A percentile compares a stretch with the other conserved stretches of the same genome.
Conservation (phyloP, 2,329 filamentous ascomycete species). For the Pyrenophora graminea region DNA sequence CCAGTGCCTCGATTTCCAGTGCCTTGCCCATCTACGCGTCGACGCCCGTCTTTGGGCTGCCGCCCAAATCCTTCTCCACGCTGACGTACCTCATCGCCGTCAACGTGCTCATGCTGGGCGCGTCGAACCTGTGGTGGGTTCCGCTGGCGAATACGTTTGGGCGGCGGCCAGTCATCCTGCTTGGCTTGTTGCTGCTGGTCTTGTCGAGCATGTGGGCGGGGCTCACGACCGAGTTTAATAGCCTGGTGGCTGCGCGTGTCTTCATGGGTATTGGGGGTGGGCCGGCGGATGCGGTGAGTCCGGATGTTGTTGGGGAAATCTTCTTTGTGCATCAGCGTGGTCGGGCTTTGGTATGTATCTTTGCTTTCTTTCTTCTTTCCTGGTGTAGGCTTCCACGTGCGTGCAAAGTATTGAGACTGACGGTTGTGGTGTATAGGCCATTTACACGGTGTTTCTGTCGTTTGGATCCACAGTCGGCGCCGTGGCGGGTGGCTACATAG, state of each 20-base stretch:
- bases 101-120: slow-evolving; percentile 47
- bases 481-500: slow-evolving; percentile 50
- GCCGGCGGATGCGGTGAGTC: slow-evolving; percentile 47
- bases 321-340: slow-evolving; percentile 51
- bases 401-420: neutral
- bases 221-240: slow-evolving; percentile 41
- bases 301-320: slow-evolving; percentile 48
- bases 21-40: slow-evolving; percentile 43
- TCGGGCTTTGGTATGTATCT: slow-evolving; percentile 42
- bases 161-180: slow-evolving; percentile 45
- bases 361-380: too few relatives aligned
- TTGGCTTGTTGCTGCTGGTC: slow-evolving; percentile 40
- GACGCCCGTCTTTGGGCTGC: slow-evolving; percentile 37
- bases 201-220: slow-evolving; percentile 49
- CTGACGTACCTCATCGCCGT: slow-evolving; percentile 46
- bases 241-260: slow-evolving; percentile 45
- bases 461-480: slow-evolving; percentile 47
- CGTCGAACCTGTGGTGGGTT: slow-evolving; percentile 49
- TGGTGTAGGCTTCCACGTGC: too few relatives aligned
- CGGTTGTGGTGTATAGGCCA: slow-evolving; percentile 30
- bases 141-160: slow-evolving; percentile 49
- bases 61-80: slow-evolving; percentile 35
- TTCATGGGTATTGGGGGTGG: slow-evolving; percentile 47
- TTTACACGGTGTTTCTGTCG: slow-evolving; percentile 49
- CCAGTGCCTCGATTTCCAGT: slow-evolving; percentile 42